phyloP scores from a whole-genome alignment of 768 basidiomycete species.

The Pseudohyphozyma bogoriensis region DNA sequence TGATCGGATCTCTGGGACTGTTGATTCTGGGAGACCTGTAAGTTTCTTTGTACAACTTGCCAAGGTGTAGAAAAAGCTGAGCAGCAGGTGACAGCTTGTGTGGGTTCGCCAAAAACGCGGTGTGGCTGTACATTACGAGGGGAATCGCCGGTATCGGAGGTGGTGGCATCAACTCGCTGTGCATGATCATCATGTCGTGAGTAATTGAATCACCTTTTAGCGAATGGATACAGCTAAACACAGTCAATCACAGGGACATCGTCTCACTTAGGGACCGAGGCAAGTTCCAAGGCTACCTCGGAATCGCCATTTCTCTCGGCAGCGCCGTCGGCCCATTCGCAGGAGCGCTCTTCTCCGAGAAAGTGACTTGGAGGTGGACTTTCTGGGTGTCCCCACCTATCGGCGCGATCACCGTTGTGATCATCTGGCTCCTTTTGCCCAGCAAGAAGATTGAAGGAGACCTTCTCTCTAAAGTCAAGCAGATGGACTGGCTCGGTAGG shows the following conservation, averaged over 20 bases:
- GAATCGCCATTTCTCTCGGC: constrained; percentile 26
- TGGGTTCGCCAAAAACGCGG: constrained; percentile 34
- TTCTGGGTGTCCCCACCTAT: constrained; percentile 33
- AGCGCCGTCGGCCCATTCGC: constrained; percentile 30
- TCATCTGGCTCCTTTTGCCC: constrained; percentile 33
- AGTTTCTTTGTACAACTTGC: constrained; percentile 14
- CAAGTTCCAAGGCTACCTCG: constrained; percentile 34
- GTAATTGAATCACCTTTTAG: constrained; percentile 8
- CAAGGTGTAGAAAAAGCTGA: neutral
- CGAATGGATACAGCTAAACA: too few relatives aligned
- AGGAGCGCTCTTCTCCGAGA: constrained; percentile 29
- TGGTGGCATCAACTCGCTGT: constrained; percentile 36
- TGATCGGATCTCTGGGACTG: constrained; percentile 33
- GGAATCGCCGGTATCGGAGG: constrained; percentile 36
- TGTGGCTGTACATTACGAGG: constrained; percentile 35
- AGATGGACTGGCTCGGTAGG: constrained; percentile 35
- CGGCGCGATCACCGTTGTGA: constrained; percentile 22
- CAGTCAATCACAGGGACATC: too few relatives aligned
- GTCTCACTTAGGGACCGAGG: constrained; percentile 34
- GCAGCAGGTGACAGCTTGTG: constrained; percentile 1
- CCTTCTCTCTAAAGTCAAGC: constrained; percentile 25
- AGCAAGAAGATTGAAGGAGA: constrained; percentile 30
- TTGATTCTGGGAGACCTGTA: constrained; percentile 36
- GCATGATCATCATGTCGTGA: constrained; percentile 36
- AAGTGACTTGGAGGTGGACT: constrained; percentile 34